Conservation (phyloP, 768 basidiomycete genomes). For the Chalciporus pseudorubinellus region DNA sequence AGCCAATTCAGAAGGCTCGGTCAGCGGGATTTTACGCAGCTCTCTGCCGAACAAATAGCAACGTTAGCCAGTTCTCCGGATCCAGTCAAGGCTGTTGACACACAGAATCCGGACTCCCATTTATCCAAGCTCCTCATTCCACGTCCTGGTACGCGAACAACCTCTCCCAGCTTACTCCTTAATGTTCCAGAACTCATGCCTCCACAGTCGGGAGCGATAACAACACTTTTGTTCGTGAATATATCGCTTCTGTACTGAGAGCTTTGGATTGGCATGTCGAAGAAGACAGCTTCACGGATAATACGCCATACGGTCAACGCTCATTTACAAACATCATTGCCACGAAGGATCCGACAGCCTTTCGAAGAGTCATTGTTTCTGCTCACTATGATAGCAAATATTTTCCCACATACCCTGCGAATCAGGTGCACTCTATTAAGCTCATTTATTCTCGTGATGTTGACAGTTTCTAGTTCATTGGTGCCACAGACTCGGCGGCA, state of each 20-base stretch:
- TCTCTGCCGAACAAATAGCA: slow-evolving; percentile 52
- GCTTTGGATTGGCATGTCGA: slow-evolving; percentile 85
- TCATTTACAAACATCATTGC: slow-evolving; percentile 90
- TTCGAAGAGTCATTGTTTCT: slow-evolving; percentile 78
- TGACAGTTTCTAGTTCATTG: slow-evolving; percentile 69
- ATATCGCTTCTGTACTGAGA: slow-evolving; percentile 72
- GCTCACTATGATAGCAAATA: slow-evolving; percentile 96
- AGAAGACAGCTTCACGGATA: slow-evolving; percentile 72
- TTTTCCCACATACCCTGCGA: slow-evolving; percentile 64
- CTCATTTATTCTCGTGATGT: neutral
- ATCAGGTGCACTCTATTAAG: slow-evolving; percentile 54
- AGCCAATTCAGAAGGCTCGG: slow-evolving; percentile 33
- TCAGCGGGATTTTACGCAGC: slow-evolving; percentile 36
- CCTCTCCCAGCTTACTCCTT: neutral
- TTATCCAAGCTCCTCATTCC: slow-evolving; percentile 86
- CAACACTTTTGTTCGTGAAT: slow-evolving; percentile 77
- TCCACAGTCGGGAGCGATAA: slow-evolving; percentile 64
- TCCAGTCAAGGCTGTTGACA: slow-evolving; percentile 67
- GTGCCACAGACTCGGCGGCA: slow-evolving; percentile 96
- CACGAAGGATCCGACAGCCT: slow-evolving; percentile 87
- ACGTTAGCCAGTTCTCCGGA: slow-evolving; percentile 56
- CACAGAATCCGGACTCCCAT: slow-evolving; percentile 62
- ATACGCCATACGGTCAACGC: slow-evolving; percentile 79
- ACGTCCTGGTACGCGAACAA: slow-evolving; percentile 56
- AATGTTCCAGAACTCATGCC: neutral